A percentile compares a stretch with the other conserved stretches of the same genome.
Conservation (phyloP, 371 early-diverging fungal species). For the Actinomortierella wolfii region DNA sequence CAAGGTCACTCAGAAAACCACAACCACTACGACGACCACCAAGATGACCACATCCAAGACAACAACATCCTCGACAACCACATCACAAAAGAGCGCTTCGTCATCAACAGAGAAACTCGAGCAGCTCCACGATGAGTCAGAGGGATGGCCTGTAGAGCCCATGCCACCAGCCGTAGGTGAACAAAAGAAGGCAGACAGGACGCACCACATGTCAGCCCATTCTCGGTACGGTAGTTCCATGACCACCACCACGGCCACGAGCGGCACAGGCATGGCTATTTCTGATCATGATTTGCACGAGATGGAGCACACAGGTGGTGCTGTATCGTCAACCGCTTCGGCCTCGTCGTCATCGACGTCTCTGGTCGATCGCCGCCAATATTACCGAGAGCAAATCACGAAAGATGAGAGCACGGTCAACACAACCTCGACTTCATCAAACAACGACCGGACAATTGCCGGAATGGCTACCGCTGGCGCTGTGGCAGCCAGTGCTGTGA, state of each 20-base stretch:
- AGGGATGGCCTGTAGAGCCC: too few relatives aligned
- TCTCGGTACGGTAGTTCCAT: conserved; percentile 11
- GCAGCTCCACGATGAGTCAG: too few relatives aligned
- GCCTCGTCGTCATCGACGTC: neutral
- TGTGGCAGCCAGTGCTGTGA: neutral
- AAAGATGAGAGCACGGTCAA: neutral
- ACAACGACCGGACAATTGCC: too few relatives aligned
- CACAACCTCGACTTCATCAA: neutral
- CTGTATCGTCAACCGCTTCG: too few relatives aligned
- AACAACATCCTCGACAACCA: conserved; percentile 1
- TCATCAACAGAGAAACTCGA: too few relatives aligned
- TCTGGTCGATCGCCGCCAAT: too few relatives aligned
- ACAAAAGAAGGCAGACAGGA: too few relatives aligned
- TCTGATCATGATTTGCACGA: conserved; percentile 4
- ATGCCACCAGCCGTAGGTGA: too few relatives aligned
- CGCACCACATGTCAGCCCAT: conserved; percentile 4
- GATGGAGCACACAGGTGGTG: conserved; percentile 1
- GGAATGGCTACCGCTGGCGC: conserved; percentile 8
- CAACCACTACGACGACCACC: conserved; percentile 9
- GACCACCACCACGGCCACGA: too few relatives aligned
- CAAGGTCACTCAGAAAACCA: conserved; percentile 1
- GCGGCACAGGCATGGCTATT: conserved; percentile 8
- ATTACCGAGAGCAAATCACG: too few relatives aligned
- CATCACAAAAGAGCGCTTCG: too few relatives aligned
- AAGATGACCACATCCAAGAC: conserved; percentile 2